Evolutionary conservation across 176 grass and related monocot species (phyloP), one percentile per base, ranked within the genome.

Genomic region (Juncus effusus): DNA sequence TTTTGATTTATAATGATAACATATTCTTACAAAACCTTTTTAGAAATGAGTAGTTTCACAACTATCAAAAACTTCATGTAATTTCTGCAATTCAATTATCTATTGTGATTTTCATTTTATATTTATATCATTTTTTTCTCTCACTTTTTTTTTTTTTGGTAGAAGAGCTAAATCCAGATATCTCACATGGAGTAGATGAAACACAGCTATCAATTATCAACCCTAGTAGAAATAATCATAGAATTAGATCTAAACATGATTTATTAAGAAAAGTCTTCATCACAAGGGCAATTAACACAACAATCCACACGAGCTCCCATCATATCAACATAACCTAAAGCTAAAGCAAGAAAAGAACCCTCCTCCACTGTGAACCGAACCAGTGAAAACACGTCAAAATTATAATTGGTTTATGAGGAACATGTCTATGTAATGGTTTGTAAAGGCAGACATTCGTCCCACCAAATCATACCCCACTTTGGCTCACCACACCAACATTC

Each of bases 191-290:
- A 57, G 54, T 58, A 59, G 67, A 71, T 71, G 38, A 71, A 71
- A 71, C 41, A 54, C 51, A 6, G 53, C 53, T 58, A 58, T 71
- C 67, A 55, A 53, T 13, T 8, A 36, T 13, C 3, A 71, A 64
- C 19, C 19, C 19, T 28, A 28, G 19, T 28, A 71, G 67, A 15
- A 42, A 28, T 59, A 44, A 71, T 59, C 16, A 58, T 58, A 35
- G 38, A 71, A 71, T 71, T 71, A 59, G 66, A 49, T 38, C 36
- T 59, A 71, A 71, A 38, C 54, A 71, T n/a, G 49, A 71, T 41
- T 47, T 9, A 47, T 9, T 71, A 58, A 40, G 49, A 69, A 53
- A 69, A 37, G 44, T 54, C 16, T 52, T 69, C 47, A 45, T 39
- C 10, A 9, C 51, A 69, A 54, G 45, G 44, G 47, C 4, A 50